A percentile compares a stretch with the other conserved stretches of the same genome.
Evolutionary conservation across 208 protist genomes (phyloP).

Genomic region (Novymonas esmeraldas): DNA sequence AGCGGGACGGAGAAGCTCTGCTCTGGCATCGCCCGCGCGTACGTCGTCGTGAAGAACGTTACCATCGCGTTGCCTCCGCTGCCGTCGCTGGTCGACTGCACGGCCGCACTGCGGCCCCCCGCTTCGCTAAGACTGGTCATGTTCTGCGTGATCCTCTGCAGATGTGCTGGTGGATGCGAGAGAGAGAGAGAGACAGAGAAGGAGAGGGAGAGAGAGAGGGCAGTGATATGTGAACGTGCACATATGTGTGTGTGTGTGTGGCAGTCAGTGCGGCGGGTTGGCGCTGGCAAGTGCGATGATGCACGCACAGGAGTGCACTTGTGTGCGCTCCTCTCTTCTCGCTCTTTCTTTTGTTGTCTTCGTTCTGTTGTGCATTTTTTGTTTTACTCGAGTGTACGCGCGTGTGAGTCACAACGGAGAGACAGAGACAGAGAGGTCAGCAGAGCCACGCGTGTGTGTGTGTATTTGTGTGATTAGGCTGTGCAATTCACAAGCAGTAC

Average conservation of each 20-base stretch:
- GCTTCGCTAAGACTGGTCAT: conserved; percentile 12
- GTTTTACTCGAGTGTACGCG: too few species aligned
- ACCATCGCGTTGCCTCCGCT: conserved; percentile 64
- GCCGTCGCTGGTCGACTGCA: conserved; percentile 12
- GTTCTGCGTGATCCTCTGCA: not conserved
- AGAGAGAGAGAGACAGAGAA: not conserved
- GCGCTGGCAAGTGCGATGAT: too few species aligned
- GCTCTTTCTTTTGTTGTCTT: too few species aligned
- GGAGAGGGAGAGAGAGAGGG: not conserved
- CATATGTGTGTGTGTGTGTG: not conserved
- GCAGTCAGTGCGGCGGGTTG: not conserved
- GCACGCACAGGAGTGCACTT: too few species aligned
- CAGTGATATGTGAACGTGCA: not conserved
- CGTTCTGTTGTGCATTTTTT: too few species aligned
- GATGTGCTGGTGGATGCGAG: not conserved
- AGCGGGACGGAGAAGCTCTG: conserved; percentile 77
- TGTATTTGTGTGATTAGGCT: too few species aligned
- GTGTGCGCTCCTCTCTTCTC: too few species aligned
- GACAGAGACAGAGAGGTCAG: too few species aligned
- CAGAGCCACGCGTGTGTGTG: too few species aligned
- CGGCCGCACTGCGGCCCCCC: not conserved
- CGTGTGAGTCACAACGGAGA: too few species aligned
- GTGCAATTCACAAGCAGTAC: too few species aligned
- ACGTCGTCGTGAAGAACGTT: conserved; percentile 82
- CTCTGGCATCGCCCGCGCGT: conserved; percentile 70